Conservation (phyloP, 768 basidiomycete genomes). For the Mycena chlorophos region DNA sequence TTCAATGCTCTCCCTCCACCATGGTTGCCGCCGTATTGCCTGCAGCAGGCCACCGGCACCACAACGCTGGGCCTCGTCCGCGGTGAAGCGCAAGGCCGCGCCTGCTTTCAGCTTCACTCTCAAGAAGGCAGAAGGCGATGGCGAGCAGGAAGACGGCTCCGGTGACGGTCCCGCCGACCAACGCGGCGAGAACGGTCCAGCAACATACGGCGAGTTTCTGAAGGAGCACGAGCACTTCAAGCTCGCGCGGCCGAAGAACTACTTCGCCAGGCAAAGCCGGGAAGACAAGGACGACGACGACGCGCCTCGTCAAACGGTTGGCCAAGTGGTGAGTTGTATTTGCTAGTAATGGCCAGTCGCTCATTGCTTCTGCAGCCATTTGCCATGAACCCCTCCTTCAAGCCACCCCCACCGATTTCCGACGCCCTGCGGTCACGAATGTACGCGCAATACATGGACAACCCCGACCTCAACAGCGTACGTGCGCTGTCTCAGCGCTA, state of each 20-base stretch:
- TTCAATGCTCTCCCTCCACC: conserved; percentile 16
- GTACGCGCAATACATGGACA: conserved; percentile 58
- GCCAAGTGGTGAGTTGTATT: conserved; percentile 25
- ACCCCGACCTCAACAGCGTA: conserved; percentile 57
- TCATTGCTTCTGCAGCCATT: conserved; percentile 60
- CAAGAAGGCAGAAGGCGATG: conserved; percentile 20
- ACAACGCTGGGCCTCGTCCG: too few relatives aligned
- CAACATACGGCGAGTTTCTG: too few relatives aligned
- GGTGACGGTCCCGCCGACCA: conserved; percentile 23
- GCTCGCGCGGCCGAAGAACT: conserved; percentile 34
- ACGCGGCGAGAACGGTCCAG: too few relatives aligned
- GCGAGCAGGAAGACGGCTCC: conserved; percentile 20
- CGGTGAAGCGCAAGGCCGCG: too few relatives aligned
- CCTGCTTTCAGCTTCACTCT: too few relatives aligned
- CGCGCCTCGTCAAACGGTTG: conserved; percentile 24
- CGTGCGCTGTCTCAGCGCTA: conserved; percentile 61
- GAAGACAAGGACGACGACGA: conserved; percentile 51
- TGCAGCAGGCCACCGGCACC: too few relatives aligned
- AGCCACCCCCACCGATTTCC: conserved; percentile 75
- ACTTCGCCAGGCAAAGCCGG: conserved; percentile 46
- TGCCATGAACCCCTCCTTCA: conserved; percentile 81
- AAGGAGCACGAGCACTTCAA: too few relatives aligned
- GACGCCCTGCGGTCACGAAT: conserved; percentile 57
- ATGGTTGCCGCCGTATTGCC: too few relatives aligned
- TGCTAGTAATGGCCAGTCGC: conserved; percentile 6